phyloP scores from a whole-genome alignment of 495 filamentous ascomycete genomes.

The Penicillium paradoxum region DNA sequence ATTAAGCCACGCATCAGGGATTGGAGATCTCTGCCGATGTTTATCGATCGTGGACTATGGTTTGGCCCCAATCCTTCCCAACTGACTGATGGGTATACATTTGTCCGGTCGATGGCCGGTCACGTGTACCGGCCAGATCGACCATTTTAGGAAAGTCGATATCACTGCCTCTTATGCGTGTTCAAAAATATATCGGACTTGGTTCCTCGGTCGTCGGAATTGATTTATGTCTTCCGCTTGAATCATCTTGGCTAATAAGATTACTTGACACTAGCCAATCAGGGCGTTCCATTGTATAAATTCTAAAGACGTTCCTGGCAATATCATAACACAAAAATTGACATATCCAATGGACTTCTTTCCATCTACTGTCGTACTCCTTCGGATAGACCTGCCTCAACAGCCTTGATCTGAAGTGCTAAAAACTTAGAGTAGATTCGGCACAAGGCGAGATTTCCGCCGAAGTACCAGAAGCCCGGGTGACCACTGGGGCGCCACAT shows the following conservation, averaged over 20 bases:
- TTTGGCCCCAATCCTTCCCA: not conserved
- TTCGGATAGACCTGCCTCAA: conserved; percentile 46
- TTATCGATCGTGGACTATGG: not conserved
- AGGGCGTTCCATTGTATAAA: no score
- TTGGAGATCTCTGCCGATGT: not conserved
- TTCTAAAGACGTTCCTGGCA: no score
- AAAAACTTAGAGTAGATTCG: conserved; percentile 66
- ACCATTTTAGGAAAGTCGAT: not conserved
- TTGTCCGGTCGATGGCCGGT: not conserved
- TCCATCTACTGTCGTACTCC: conserved; percentile 1
- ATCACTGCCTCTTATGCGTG: not conserved
- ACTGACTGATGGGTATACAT: not conserved
- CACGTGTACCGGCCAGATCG: not conserved
- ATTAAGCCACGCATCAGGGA: not conserved
- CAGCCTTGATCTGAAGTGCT: conserved; percentile 70
- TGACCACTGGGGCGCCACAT: conserved; percentile 72
- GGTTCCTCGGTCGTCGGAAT: no score
- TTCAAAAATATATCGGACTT: no score
- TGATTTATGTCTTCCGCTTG: no score
- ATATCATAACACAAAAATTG: no score
- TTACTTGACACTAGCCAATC: no score
- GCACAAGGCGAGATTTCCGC: conserved; percentile 69
- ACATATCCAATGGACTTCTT: no score
- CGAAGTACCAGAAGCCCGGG: conserved; percentile 75
- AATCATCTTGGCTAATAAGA: no score